Conservation (phyloP, 2,329 filamentous ascomycete genomes). For the Arthrobotrys pseudoclavata region DNA sequence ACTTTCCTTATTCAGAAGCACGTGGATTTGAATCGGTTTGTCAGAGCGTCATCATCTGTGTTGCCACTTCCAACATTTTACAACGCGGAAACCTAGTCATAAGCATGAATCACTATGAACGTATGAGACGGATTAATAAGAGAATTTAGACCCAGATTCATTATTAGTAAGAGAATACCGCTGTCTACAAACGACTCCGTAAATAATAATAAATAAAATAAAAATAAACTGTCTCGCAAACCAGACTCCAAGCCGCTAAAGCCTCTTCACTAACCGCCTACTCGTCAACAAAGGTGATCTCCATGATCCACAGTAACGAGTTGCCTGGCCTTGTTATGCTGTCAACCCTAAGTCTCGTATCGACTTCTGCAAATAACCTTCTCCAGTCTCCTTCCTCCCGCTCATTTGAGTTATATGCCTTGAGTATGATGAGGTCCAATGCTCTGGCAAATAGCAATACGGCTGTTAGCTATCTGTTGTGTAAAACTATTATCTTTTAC, state of each 20-base stretch:
- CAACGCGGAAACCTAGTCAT: slow-evolving; percentile 7
- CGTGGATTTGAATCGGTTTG: slow-evolving; percentile 2
- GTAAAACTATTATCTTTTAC: background rate
- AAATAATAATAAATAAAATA: background rate
- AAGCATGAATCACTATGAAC: slow-evolving; percentile 13
- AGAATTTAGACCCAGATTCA: background rate
- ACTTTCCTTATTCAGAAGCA: slow-evolving; percentile 26
- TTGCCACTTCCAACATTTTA: slow-evolving; percentile 19
- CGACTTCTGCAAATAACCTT: slow-evolving; percentile 63
- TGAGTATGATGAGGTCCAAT: slow-evolving; percentile 65
- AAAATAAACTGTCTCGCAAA: slow-evolving; percentile 38
- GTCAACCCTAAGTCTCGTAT: slow-evolving; percentile 60
- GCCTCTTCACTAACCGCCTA: slow-evolving; percentile 1
- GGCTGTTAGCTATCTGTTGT: slow-evolving; percentile 59
- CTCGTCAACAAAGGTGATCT: slow-evolving; percentile 46
- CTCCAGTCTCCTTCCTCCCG: slow-evolving; percentile 65
- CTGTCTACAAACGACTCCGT: background rate
- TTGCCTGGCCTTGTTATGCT: slow-evolving; percentile 35
- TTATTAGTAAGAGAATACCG: slow-evolving; percentile 26
- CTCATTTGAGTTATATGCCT: slow-evolving; percentile 65
- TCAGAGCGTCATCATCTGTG: slow-evolving; percentile 13
- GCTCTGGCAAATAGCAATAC: slow-evolving; percentile 62
- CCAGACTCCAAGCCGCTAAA: slow-evolving; percentile 5
- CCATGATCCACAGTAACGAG: slow-evolving; percentile 43
- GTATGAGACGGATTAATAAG: slow-evolving; percentile 1